Conservation (phyloP, 2,329 filamentous ascomycete species). For the Pseudocercospora ulei region DNA sequence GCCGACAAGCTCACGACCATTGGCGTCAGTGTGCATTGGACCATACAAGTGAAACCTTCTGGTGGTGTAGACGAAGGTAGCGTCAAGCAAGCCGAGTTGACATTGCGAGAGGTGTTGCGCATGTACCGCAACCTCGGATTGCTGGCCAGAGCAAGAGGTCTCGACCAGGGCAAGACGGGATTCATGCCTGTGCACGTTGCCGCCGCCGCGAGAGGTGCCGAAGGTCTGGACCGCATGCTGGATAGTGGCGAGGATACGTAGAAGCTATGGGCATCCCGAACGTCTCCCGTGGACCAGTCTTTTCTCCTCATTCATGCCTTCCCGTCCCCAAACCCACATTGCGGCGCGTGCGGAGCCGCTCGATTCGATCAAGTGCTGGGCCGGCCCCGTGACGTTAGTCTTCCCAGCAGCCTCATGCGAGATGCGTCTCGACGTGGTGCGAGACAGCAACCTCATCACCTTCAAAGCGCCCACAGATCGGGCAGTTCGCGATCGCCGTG, state of each 20-base stretch:
- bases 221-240: constrained; percentile 44
- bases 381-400: too few species aligned
- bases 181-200: constrained; percentile 68
- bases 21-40: constrained; percentile 41
- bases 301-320: too few species aligned
- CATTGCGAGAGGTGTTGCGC: constrained; percentile 60
- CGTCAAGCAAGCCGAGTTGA: constrained; percentile 45
- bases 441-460: constrained; percentile 60
- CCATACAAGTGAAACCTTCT: constrained; percentile 36
- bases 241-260: constrained; percentile 3
- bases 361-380: too few species aligned
- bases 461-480: constrained; percentile 56
- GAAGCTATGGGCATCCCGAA: neutral
- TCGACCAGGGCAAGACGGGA: constrained; percentile 49
- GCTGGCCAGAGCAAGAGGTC: constrained; percentile 56
- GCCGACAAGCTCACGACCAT: constrained; percentile 27
- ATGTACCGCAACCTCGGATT: constrained; percentile 61
- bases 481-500: constrained; percentile 43
- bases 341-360: too few species aligned
- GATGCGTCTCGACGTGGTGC: constrained; percentile 54
- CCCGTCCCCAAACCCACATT: too few species aligned
- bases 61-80: constrained; percentile 33
- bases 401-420: constrained; percentile 2
- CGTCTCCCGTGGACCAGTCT: too few species aligned
- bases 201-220: constrained; percentile 58